Percentiles rank a stretch among this genome's conserved stretches.
phyloP scores from a whole-genome alignment of 352 stramenopile genomes.

The Pythium aphanidermatum region DNA sequence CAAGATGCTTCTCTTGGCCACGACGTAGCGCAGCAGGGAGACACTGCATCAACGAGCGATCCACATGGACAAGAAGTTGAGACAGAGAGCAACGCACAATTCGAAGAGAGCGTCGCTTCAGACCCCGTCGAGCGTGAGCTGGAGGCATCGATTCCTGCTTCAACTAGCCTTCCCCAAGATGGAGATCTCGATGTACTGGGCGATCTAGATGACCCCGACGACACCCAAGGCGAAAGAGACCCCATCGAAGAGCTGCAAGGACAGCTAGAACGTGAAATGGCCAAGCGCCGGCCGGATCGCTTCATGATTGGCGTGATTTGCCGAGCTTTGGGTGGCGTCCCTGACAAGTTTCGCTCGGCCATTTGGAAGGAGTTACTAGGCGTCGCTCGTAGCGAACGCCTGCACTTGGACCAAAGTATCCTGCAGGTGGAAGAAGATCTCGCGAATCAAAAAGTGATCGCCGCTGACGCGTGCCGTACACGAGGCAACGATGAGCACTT shows the following conservation, averaged over 20 bases:
- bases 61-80: not conserved
- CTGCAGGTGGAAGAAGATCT: slow-evolving; percentile 75
- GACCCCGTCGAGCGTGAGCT: not conserved
- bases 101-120: no score
- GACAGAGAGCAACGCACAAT: not conserved
- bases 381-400: slow-evolving; percentile 51
- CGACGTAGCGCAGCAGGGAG: not conserved
- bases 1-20: not conserved
- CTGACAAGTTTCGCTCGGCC: slow-evolving; percentile 34
- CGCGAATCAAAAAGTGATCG: slow-evolving; percentile 88
- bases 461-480: slow-evolving; percentile 81
- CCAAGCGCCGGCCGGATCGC: slow-evolving; percentile 59
- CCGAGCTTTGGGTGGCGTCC: slow-evolving; percentile 61
- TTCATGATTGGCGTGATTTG: slow-evolving; percentile 70
- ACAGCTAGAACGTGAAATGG: slow-evolving; percentile 61
- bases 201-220: not conserved
- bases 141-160: no score
- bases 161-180: not conserved
- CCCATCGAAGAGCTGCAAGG: slow-evolving; percentile 6
- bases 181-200: not conserved
- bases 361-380: slow-evolving; percentile 82
- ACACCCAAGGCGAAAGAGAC: not conserved
- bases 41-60: not conserved
- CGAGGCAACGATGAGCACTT: slow-evolving; percentile 77
- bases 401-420: slow-evolving; percentile 70